Conservation (phyloP, 352 stramenopile species). For the Phytophthora colocasiae region DNA sequence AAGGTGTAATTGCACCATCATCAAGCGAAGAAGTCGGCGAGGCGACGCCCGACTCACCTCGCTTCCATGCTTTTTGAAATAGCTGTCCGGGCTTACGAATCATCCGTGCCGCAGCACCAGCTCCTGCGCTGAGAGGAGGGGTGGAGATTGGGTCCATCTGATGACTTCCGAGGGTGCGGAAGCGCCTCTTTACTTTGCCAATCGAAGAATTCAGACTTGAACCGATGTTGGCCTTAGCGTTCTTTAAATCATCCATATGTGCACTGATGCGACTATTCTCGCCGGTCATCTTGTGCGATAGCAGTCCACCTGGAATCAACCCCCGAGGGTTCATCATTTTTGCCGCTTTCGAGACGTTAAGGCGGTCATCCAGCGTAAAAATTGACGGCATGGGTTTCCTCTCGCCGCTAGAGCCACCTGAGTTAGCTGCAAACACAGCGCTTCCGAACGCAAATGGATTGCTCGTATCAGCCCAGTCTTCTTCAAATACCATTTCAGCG, state of each 20-base stretch:
- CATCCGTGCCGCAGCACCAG: conserved; percentile 59
- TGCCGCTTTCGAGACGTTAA: conserved; percentile 60
- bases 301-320: conserved; percentile 48
- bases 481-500: conserved; percentile 55
- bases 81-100: conserved; percentile 76
- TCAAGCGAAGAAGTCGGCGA: conserved; percentile 39
- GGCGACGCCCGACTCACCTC: conserved; percentile 31
- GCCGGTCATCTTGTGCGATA: conserved; percentile 41
- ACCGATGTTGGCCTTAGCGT: conserved; percentile 75
- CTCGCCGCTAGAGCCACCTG: conserved; percentile 29
- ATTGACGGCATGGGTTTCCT: conserved; percentile 55
- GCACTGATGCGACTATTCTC: conserved; percentile 30
- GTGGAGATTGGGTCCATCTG: conserved; percentile 49
- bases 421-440: conserved; percentile 35
- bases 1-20: conserved; percentile 34
- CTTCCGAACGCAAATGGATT: conserved; percentile 42
- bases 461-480: conserved; percentile 61
- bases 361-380: conserved; percentile 70
- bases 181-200: conserved; percentile 77
- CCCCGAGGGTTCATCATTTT: conserved; percentile 57
- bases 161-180: conserved; percentile 65
- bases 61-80: conserved; percentile 69
- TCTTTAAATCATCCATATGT: conserved; percentile 78
- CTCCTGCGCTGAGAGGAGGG: conserved; percentile 31
- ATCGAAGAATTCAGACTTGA: conserved; percentile 78